Percentiles rank a stretch among this genome's conserved stretches.
Conservation (phyloP, 495 filamentous ascomycete genomes). For the Glarea lozoyensis region DNA sequence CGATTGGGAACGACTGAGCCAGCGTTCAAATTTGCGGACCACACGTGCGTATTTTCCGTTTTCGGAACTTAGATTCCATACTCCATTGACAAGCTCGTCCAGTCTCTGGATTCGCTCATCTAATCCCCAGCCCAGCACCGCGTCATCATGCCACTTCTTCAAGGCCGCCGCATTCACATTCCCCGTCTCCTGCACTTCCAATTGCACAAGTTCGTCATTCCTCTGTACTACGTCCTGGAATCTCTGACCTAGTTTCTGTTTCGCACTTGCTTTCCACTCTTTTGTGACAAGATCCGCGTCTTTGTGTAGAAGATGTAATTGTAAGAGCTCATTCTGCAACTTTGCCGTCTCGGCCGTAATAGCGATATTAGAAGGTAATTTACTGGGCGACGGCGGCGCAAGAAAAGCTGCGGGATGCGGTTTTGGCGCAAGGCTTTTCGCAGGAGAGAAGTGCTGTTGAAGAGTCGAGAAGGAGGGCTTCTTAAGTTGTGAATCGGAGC, state of each 20-base stretch:
- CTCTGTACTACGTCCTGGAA: conserved; percentile 29
- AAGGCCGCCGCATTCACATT: conserved; percentile 30
- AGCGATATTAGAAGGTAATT: conserved; percentile 41
- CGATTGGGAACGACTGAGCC: conserved; percentile 33
- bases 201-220: conserved; percentile 22
- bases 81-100: conserved; percentile 38
- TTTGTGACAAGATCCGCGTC: conserved; percentile 23
- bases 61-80: conserved; percentile 39
- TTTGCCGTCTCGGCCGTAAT: conserved; percentile 50
- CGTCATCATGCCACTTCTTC: conserved; percentile 24
- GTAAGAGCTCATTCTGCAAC: conserved; percentile 64
- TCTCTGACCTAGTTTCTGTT: conserved; percentile 26
- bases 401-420: conserved; percentile 45
- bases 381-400: conserved; percentile 41
- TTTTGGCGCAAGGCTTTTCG: conserved; percentile 46
- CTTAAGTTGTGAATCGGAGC: conserved; percentile 20
- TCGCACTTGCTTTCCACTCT: conserved; percentile 41
- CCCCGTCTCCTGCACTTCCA: conserved; percentile 27
- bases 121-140: conserved; percentile 22
- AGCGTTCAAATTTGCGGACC: conserved; percentile 40
- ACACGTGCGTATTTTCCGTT: conserved; percentile 39
- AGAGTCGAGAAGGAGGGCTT: conserved; percentile 54
- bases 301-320: conserved; percentile 60
- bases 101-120: conserved; percentile 42
- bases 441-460: conserved; percentile 63